A percentile compares a stretch with the other conserved stretches of the same genome.
phyloP scores from a whole-genome alignment of 2,329 filamentous ascomycete species.

The Diplodia seriata region DNA sequence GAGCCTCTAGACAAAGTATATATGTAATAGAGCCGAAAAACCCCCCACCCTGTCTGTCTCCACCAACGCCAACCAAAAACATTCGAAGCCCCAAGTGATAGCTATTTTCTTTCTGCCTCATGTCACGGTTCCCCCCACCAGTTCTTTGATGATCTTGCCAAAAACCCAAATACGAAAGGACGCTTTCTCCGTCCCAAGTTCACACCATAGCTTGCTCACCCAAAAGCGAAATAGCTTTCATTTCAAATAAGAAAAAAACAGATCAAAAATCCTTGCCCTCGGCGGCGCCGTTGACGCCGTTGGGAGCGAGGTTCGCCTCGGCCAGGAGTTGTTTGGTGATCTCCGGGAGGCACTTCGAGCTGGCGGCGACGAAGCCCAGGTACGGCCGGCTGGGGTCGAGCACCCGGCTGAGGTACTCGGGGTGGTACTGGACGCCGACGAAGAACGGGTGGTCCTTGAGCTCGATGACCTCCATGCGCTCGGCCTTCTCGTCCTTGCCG shows the following conservation, averaged over 20 bases:
- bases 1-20: constrained; percentile 8
- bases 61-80: constrained; percentile 3
- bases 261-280: constrained; percentile 28
- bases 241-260: background rate
- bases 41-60: background rate
- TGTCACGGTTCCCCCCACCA: background rate
- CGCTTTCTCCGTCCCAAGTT: background rate
- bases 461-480: constrained; percentile 84
- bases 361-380: constrained; percentile 83
- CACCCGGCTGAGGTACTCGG: constrained; percentile 81
- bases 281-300: constrained; percentile 19
- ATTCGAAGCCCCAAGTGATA: constrained; percentile 7
- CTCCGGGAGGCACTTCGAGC: constrained; percentile 57
- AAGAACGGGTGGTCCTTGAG: constrained; percentile 84
- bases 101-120: constrained; percentile 1
- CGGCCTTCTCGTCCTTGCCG: constrained; percentile 78
- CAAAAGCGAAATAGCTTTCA: background rate
- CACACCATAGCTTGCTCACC: background rate
- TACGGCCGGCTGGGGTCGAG: constrained; percentile 77
- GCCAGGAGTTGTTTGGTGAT: constrained; percentile 21
- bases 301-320: constrained; percentile 10
- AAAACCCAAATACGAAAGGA: background rate
- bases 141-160: constrained; percentile 2
- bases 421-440: constrained; percentile 87
- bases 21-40: background rate